Base-by-base conservation (phyloP, 2,329 filamentous ascomycete genomes). In the Setomelanomma holmii region DNA sequence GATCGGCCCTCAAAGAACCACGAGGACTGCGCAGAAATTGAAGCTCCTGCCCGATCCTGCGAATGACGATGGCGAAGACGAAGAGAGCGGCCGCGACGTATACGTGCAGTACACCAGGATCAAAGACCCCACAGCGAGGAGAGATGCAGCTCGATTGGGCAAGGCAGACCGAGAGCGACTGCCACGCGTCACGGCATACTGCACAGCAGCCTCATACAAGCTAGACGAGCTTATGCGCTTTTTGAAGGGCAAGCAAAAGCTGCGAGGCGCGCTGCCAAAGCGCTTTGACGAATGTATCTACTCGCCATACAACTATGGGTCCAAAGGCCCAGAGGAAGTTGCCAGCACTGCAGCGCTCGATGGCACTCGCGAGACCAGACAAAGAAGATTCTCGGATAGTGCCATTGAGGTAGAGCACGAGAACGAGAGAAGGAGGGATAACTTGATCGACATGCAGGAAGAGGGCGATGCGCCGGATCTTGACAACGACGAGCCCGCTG, bases 41-140 rank as follows among this genome's bases (percentile, higher is more conserved):
- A 99, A 99, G 78, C 84, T 99, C n/a, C 80, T 99, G 14, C 95
- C 95, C 1, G 95, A 95, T 69, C 92, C 93, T 0, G 90, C 96
- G 39, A 90, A 85, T 30, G 89, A 90, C 21, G 90, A 93, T 38
- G 86, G 82, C 22, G 62, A 66, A 16, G 93, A 98, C 56, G 93
- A 96, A 68, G 93, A 97, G 75, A 95, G 91, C 67, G 92, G 93
- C 8, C 83, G 93, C 59, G 95, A 99, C 72, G 95, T 99, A 24
- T 99, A 99, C 78, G 93, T 93, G 21, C 95, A 99, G 74, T 98
- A 97, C 74, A 96, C 93, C 7, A 85, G 95, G 39, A 99, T 99
- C 77, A 98, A 98, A 75, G 95, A 99, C 69, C 93, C 93, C 0
- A 96, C 89, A 0, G 95, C 95, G 7, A 83, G 95, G 56, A 85